Base-by-base conservation (phyloP, 2,329 filamentous ascomycete genomes). In the Dendrostoma leiphaemia region DNA sequence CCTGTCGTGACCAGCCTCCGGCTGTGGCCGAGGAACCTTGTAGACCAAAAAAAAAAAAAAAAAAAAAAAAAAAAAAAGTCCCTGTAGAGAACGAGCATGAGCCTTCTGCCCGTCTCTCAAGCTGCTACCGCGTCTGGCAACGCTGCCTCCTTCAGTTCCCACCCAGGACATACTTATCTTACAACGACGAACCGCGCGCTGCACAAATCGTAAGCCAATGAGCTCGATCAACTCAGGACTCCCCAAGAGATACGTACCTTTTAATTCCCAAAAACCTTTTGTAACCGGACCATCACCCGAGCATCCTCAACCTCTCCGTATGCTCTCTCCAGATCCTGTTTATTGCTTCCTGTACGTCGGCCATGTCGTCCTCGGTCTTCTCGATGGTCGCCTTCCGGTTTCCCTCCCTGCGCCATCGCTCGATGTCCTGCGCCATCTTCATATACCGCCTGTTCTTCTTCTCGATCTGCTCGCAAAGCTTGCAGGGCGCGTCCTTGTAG, bases 381-480 rank as follows among this genome's bases (percentile, higher is more conserved):
- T 86, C 83, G 67, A 95, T 88, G 51, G 89, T 86, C 48, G 88
- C 87, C 59, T 77, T 78, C 50, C 88, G 84, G 70, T 89, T 88
- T 57, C 88, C 87, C 71, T 94, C 90, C 45, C 78, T 79, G 65
- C 80, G 77, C 91, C 91, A 96, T 57, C 91, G 86, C 61, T 79
- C 74, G 66, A 95, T 82, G 65, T 92, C 88, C 54, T 85, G 82
- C 44, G 80, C 69, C 78, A 95, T 90, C 73, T 91, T 90, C 66
- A 78, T 77, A 66, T 85, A 82, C 60, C 89, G 85, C 53, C 90
- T 84, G 66, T 82, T 75, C 75, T 96, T 96, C 73, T 89, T 92
- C 67, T 91, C 87, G 62, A 92, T 91, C 73, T 94, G 91, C 66
- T 91, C 86, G 75, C 93, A 97, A 59, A 91, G 79, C 69, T 89